Evolutionary conservation across 129 eudicot species (phyloP).

Genomic region (Chrysanthemum lavandulifolium): DNA sequence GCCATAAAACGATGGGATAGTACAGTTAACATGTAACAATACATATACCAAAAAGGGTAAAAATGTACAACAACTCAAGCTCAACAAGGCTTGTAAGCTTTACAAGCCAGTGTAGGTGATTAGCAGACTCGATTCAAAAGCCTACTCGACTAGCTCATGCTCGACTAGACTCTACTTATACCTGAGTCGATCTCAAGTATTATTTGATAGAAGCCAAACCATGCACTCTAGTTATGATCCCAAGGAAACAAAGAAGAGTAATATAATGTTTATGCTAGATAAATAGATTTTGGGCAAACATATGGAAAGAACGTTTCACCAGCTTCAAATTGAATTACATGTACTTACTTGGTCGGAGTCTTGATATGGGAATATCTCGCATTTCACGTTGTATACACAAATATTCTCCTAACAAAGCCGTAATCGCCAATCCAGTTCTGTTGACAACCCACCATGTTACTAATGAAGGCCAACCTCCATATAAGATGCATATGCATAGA

Average conservation of each 20-base stretch:
- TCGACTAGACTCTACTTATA: no score
- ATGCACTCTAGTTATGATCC: background rate
- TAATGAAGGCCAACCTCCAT: conserved; percentile 99
- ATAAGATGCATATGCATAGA: conserved; percentile 66
- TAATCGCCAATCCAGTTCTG: conserved; percentile 70
- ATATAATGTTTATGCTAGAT: background rate
- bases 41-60: no score
- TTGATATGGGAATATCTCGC: conserved; percentile 75
- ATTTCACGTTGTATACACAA: conserved; percentile 79
- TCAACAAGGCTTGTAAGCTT: no score
- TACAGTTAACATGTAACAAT: no score
- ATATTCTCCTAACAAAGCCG: conserved; percentile 90
- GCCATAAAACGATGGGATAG: no score
- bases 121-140: no score
- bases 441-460: conserved; percentile 97
- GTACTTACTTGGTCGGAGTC: conserved; percentile 82
- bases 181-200: no score
- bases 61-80: no score
- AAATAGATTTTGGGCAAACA: background rate
- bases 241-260: conserved; percentile 3
- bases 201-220: no score
- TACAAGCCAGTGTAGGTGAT: no score
- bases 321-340: background rate
- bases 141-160: no score
- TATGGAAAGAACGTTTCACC: background rate